phyloP scores from a whole-genome alignment of 108 stramenopile species.

The Thalassiosira profunda region DNA sequence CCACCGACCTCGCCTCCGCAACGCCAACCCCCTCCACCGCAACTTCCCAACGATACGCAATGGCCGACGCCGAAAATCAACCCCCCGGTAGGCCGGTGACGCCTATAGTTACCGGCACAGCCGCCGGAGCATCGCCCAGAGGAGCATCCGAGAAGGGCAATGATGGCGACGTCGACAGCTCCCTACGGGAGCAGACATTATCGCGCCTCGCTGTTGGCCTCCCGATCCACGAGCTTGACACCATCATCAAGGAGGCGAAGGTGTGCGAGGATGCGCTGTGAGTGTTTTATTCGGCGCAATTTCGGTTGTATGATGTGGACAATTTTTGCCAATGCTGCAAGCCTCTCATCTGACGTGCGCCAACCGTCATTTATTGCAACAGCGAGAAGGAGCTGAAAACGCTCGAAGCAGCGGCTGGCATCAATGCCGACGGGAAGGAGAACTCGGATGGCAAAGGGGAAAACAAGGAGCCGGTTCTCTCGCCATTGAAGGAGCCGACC shows the following conservation, averaged over 20 bases:
- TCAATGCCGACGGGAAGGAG: constrained; percentile 2
- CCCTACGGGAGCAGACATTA: no score
- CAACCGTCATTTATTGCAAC: not conserved
- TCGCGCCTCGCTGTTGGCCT: constrained; percentile 69
- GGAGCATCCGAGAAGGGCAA: no score
- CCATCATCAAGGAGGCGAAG: constrained; percentile 68
- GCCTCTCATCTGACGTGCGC: constrained; percentile 7
- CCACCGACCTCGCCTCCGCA: no score
- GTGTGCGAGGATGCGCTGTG: constrained; percentile 71
- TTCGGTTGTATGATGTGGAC: not conserved
- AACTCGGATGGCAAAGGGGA: no score
- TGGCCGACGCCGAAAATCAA: no score
- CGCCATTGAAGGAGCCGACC: constrained; percentile 23
- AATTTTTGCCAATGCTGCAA: not conserved
- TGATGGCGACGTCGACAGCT: no score
- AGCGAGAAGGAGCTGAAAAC: not conserved
- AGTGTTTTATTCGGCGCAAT: not conserved
- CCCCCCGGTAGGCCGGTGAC: no score
- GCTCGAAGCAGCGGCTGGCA: not conserved
- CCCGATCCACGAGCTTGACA: constrained; percentile 64
- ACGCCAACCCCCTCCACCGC: no score
- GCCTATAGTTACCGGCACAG: no score
- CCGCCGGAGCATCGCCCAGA: no score
- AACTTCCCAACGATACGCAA: no score
- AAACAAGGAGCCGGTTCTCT: constrained; percentile 17